Percentiles rank a stretch among this genome's conserved stretches.
phyloP scores from a whole-genome alignment of 2,329 filamentous ascomycete species.

The Aspergillus floridensis region DNA sequence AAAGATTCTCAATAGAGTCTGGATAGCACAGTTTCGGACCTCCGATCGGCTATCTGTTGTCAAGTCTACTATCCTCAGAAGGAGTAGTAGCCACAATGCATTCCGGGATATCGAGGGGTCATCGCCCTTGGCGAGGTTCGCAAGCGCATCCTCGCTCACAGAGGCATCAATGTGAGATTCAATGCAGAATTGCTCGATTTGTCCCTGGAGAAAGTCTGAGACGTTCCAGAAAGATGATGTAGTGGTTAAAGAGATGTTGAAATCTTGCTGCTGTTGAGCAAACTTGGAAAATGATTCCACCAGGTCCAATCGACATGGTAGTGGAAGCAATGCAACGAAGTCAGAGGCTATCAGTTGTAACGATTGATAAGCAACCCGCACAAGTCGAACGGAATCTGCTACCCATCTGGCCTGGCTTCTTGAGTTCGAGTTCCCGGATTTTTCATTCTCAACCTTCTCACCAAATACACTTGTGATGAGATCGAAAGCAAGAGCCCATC shows the following conservation, averaged over 20 bases:
- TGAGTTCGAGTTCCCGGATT: slow-evolving; percentile 10
- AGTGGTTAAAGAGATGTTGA: slow-evolving; percentile 93
- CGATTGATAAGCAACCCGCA: slow-evolving; percentile 83
- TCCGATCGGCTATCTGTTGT: slow-evolving; percentile 42
- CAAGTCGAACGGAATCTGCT: slow-evolving; percentile 65
- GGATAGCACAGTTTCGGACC: slow-evolving; percentile 65
- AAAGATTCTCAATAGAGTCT: slow-evolving; percentile 86
- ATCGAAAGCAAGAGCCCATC: slow-evolving; percentile 83
- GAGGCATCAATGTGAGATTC: slow-evolving; percentile 41
- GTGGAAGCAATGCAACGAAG: slow-evolving; percentile 73
- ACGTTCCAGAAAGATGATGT: slow-evolving; percentile 96
- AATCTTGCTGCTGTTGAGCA: slow-evolving; percentile 81
- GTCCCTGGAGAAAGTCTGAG: slow-evolving; percentile 73
- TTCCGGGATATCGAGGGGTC: slow-evolving; percentile 57
- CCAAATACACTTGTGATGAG: slow-evolving; percentile 81
- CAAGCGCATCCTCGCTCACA: slow-evolving; percentile 56
- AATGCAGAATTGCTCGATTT: slow-evolving; percentile 43
- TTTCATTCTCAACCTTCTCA: slow-evolving; percentile 34
- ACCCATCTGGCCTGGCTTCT: slow-evolving; percentile 23
- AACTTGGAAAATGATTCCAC: slow-evolving; percentile 88
- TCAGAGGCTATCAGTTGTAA: slow-evolving; percentile 92
- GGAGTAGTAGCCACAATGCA: slow-evolving; percentile 36
- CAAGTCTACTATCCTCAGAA: slow-evolving; percentile 38
- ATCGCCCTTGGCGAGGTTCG: slow-evolving; percentile 58
- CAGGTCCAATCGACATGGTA: slow-evolving; percentile 70